phyloP scores from a whole-genome alignment of 1,284 basidiomycete genomes.

The Naganishia sp. region DNA sequence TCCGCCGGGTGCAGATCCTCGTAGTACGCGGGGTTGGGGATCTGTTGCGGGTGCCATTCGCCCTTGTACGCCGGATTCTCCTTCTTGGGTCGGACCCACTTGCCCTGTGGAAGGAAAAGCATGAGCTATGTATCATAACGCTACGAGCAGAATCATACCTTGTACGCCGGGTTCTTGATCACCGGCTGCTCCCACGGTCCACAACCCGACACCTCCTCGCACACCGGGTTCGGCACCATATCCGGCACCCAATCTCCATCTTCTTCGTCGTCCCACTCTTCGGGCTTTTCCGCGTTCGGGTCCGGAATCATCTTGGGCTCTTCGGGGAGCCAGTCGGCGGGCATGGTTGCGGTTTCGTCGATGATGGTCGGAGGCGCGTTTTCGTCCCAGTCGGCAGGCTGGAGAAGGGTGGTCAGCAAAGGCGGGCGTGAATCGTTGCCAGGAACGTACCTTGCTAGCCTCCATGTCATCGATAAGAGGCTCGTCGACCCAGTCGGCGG shows the following conservation, averaged over 20 bases:
- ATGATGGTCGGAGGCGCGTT: conserved; percentile 85
- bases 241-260: conserved; percentile 98
- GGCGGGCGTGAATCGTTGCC: too few relatives aligned
- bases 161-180: conserved; percentile 88
- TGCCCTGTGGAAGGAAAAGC: conserved; percentile 60
- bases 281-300: conserved; percentile 93
- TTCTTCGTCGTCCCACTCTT: conserved; percentile 99
- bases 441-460: conserved; percentile 68
- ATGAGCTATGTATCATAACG: not conserved
- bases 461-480: conserved; percentile 82
- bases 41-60: conserved; percentile 87
- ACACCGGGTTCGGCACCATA: conserved; percentile 83
- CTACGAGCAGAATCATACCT: conserved; percentile 47
- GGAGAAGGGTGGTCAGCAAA: conserved; percentile 5
- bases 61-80: conserved; percentile 98
- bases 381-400: conserved; percentile 95
- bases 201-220: conserved; percentile 85
- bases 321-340: conserved; percentile 92
- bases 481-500: conserved; percentile 88
- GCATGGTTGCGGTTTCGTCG: conserved; percentile 84
- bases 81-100: conserved; percentile 90
- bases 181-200: conserved; percentile 86
- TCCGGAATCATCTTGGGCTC: conserved; percentile 82
- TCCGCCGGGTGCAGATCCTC: conserved; percentile 85
- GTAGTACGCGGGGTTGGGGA: conserved; percentile 88